phyloP scores from a whole-genome alignment of 257 asterid species.

The Oldenlandia corymbosa region DNA sequence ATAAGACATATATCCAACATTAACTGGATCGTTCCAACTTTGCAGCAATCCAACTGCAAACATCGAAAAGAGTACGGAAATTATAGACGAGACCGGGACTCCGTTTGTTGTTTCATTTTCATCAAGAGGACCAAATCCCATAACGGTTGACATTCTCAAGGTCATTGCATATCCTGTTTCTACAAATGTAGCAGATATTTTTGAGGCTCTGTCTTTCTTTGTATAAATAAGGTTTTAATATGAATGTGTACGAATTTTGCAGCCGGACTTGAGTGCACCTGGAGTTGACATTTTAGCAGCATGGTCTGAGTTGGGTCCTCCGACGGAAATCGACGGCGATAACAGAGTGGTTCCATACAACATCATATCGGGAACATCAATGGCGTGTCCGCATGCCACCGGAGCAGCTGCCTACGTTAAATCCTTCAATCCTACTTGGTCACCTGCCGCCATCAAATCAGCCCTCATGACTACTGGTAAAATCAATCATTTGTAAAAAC shows the following conservation, averaged over 20 bases:
- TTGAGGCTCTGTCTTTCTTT: no score
- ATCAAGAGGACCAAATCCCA: slow-evolving; percentile 62
- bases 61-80: slow-evolving; percentile 30
- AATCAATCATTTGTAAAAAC: no score
- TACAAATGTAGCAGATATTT: no score
- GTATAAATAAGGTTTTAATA: no score
- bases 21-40: no score
- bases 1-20: no score
- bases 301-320: slow-evolving; percentile 45
- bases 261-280: slow-evolving; percentile 72
- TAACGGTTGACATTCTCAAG: slow-evolving; percentile 49
- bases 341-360: slow-evolving; percentile 39
- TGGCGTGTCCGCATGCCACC: slow-evolving; percentile 73
- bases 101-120: slow-evolving; percentile 58
- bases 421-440: slow-evolving; percentile 61
- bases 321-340: slow-evolving; percentile 37
- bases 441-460: slow-evolving; percentile 65
- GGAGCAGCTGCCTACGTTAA: slow-evolving; percentile 65
- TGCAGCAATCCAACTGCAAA: slow-evolving; percentile 43
- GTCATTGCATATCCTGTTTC: no score
- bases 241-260: background rate
- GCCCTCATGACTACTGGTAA: slow-evolving; percentile 71
- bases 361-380: slow-evolving; percentile 60
- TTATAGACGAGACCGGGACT: slow-evolving; percentile 26
- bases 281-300: slow-evolving; percentile 73